Base-by-base conservation (phyloP, 2,329 filamentous ascomycete species). In the Elsinoe fawcettii region DNA sequence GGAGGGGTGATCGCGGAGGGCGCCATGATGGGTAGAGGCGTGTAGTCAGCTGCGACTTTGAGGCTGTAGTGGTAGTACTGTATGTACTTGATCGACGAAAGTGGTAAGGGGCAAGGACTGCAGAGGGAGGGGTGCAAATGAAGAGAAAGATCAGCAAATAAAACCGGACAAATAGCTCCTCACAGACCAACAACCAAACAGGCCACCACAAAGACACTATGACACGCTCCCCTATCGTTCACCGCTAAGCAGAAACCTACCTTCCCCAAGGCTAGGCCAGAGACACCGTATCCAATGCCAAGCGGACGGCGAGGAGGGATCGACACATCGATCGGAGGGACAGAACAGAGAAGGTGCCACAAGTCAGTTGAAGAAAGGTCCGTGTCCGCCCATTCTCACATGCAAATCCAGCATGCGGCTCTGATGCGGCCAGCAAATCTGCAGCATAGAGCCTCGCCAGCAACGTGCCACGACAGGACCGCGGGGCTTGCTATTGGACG, bases 1-100 rank as follows among this genome's bases (percentile, higher is more conserved):
- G 65, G 65, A 39, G 68, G 67, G 23, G 63, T 65, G 56, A 67
- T 58, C 55, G 67, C 66, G 25, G 63, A 59, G 58, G 66, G 66
- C 39, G 67, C 64, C 69, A 71, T 71, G 57, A 23, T 55, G 47
- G 4, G 20, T 36, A 27, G 20, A 12, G 11, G n/a, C 36, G 8
- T 22, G 22, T 32, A 27, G 36, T 30, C 18, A 32, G 43, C 22
- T 27, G 22, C 14, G 14, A n/a, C 9, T 37, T 4, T 46, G 41
- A 46, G 41, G 41, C 41, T 46, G 22, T 12, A 25, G 41, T 34
- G 43, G 51, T 39, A 49, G 54, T 30, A 30, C 27, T 30, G 27
- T 34, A 58, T 58, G 51, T 53, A 37, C 14, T n/a, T 37, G 34
- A 14, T 37, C 34, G 34, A 37, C 41, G 11, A 27, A 18, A 5